Evolutionary conservation across 345 rosid genomes (phyloP).

Genomic region (Aegle marmelos): DNA sequence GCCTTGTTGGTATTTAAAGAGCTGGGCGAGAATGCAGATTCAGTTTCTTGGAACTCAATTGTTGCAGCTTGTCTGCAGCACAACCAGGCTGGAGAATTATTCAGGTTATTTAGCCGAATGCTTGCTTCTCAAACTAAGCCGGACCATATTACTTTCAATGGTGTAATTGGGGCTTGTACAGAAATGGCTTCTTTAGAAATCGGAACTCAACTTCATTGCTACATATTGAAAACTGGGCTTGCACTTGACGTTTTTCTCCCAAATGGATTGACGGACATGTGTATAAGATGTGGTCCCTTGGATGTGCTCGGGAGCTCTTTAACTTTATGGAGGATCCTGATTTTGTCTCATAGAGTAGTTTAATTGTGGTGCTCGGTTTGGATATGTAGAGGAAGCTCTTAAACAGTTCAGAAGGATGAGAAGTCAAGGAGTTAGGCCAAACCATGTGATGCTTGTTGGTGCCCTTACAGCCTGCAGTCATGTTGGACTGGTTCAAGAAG

Average conservation of each 20-base stretch:
- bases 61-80: conserved; percentile 64
- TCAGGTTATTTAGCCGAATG: conserved; percentile 56
- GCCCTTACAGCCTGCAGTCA: conserved; percentile 81
- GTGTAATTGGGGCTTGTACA: conserved; percentile 54
- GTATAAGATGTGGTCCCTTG: conserved; percentile 71
- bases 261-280: conserved; percentile 71
- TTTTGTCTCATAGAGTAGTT: conserved; percentile 74
- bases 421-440: conserved; percentile 51
- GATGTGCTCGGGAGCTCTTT: conserved; percentile 44
- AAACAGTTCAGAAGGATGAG: conserved; percentile 52
- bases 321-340: conserved; percentile 48
- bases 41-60: conserved; percentile 71
- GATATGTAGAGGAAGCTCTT: conserved; percentile 69
- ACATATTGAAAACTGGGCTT: conserved; percentile 48
- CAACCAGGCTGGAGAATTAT: conserved; percentile 43
- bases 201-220: conserved; percentile 65
- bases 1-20: conserved; percentile 54
- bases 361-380: conserved; percentile 73
- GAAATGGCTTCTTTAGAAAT: conserved; percentile 59
- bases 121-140: conserved; percentile 43
- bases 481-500: conserved; percentile 66
- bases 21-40: conserved; percentile 42
- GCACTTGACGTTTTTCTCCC: conserved; percentile 37
- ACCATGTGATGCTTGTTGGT: conserved; percentile 56
- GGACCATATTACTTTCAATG: conserved; percentile 51